Evolutionary conservation across 2,329 filamentous ascomycete species (phyloP), one percentile per base, ranked within the genome.

Genomic region (Endothia cerciana): DNA sequence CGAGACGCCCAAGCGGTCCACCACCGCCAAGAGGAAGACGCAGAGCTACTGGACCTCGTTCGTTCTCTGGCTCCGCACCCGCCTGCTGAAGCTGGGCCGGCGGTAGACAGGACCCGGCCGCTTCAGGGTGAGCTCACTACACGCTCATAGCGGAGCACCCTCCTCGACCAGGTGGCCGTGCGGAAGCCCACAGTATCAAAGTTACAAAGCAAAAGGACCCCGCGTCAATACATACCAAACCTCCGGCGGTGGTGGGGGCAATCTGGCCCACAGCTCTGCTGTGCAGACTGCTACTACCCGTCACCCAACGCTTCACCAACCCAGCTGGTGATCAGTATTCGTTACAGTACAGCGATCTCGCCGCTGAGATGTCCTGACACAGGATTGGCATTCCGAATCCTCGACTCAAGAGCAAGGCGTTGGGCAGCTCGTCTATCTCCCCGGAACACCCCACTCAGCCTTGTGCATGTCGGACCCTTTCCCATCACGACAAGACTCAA

Each of bases 41-140:
- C 85, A 85, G 68, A 81, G 84, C 68, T 82, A 86, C 47, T 90
- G 87, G 87, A 87, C 84, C 8, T 82, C 82, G 28, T 89, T 90
- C 70, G 80, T 89, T 60, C 79, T 90, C 64, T 90, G 87, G 87
- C 74, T 90, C 33, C 80, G 87, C 67, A 89, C 87, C n/a, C 80
- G 82, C 66, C 76, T 86, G 40, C 75, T 86, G 57, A 77, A 80
- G 7, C 73, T 82, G 66, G 71, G 76, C 61, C 73, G 73, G 62
- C 69, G 69, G 38, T 71, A 70, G 47, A 38, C 51, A 4, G 17
- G 8, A 43, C n/a, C 11, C 38, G 55, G 45, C 47, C 5, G 4
- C 33, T 13, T 58, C 33, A 22, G 36, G 47, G 11, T 30, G 22
- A 17, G 47, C 47, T 17, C 47, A 5, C 5, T n/a, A n/a, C 41